Conservation (phyloP, 306 rosid species). For the Cajanus cajan region DNA sequence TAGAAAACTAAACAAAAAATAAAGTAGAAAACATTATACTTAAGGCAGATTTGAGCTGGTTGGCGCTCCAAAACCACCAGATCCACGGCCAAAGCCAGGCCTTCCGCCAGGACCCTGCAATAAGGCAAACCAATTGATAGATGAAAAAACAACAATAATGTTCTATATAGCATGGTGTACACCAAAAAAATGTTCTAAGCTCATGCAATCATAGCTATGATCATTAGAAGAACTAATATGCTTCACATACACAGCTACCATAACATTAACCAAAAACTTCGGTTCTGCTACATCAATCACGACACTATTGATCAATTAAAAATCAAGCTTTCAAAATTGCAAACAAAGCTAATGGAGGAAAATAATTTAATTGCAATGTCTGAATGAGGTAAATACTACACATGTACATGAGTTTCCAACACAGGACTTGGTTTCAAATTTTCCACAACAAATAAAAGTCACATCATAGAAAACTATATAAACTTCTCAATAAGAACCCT, state of each 20-base stretch:
- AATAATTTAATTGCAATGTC: background rate
- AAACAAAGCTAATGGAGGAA: background rate
- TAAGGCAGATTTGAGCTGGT: slow-evolving; percentile 52
- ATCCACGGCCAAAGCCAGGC: slow-evolving; percentile 75
- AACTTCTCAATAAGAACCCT: background rate
- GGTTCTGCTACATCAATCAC: background rate
- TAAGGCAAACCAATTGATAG: background rate
- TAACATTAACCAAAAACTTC: background rate
- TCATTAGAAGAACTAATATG: background rate
- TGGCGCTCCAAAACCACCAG: slow-evolving; percentile 53
- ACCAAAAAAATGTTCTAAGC: background rate
- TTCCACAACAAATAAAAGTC: background rate
- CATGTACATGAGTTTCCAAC: background rate
- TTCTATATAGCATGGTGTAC: background rate
- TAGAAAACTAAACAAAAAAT: slow-evolving; percentile 16
- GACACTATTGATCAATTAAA: background rate
- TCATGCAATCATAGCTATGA: background rate
- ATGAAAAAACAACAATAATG: background rate
- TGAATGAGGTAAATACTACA: background rate
- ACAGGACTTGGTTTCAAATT: background rate
- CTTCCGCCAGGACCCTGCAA: slow-evolving; percentile 67
- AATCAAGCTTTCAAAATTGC: background rate
- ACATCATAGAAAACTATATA: background rate
- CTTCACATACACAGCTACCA: background rate
- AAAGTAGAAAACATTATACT: background rate